phyloP scores from a whole-genome alignment of 2,329 filamentous ascomycete species.

The Akanthomyces dipterigenus region DNA sequence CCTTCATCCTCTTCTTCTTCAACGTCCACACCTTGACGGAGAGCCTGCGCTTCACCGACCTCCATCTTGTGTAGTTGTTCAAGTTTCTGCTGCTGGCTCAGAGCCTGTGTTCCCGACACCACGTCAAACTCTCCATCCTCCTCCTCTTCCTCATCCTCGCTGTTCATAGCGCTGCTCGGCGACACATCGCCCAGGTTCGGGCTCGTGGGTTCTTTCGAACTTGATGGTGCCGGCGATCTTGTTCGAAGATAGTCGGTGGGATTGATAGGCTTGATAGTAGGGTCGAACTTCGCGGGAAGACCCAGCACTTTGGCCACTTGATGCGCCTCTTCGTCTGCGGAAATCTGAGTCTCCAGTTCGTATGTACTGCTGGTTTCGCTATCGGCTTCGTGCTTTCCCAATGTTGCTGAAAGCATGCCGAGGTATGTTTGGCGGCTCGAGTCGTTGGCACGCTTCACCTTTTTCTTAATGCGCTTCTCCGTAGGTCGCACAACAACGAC shows the following conservation, averaged over 20 bases:
- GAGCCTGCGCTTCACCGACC: slow-evolving; percentile 48
- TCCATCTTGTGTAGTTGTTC: slow-evolving; percentile 54
- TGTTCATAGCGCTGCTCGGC: slow-evolving; percentile 29
- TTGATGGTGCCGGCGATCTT: slow-evolving; percentile 15
- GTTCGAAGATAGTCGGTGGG: slow-evolving; percentile 18
- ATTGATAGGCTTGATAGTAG: slow-evolving; percentile 53
- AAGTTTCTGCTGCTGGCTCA: slow-evolving; percentile 41
- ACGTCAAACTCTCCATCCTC: slow-evolving; percentile 39
- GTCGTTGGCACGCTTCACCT: slow-evolving; percentile 74
- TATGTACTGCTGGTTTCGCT: slow-evolving; percentile 46
- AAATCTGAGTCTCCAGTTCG: slow-evolving; percentile 48
- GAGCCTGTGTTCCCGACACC: slow-evolving; percentile 34
- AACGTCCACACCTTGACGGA: slow-evolving; percentile 33
- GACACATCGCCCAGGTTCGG: slow-evolving; percentile 19
- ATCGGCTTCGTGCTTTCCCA: slow-evolving; percentile 52
- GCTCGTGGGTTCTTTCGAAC: slow-evolving; percentile 15
- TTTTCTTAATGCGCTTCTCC: slow-evolving; percentile 84
- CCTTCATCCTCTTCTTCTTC: slow-evolving; percentile 31
- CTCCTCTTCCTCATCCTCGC: slow-evolving; percentile 30
- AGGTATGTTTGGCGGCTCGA: slow-evolving; percentile 69
- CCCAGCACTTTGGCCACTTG: slow-evolving; percentile 57
- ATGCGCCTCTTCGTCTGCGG: slow-evolving; percentile 57
- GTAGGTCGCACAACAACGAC: slow-evolving; percentile 87
- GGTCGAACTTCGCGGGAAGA: slow-evolving; percentile 55
- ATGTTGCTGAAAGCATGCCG: slow-evolving; percentile 62